phyloP scores from a whole-genome alignment of 192 early-diverging fungal species.

The Gonapodya sp. region DNA sequence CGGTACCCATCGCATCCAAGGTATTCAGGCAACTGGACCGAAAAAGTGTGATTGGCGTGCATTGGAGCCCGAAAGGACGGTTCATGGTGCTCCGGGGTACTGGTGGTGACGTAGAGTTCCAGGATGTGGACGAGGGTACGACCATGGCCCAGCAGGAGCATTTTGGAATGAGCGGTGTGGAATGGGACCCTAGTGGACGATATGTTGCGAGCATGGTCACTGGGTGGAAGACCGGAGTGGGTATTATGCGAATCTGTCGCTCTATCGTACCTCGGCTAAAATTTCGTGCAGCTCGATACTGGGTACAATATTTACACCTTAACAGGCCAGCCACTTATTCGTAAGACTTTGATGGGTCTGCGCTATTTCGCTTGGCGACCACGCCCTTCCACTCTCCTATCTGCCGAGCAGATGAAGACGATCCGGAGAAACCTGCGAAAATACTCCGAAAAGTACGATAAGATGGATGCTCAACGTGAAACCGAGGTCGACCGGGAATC shows the following conservation, averaged over 20 bases:
- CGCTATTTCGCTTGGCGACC: constrained; percentile 96
- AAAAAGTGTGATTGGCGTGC: constrained; percentile 71
- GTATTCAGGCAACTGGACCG: constrained; percentile 73
- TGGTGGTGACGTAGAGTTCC: constrained; percentile 81
- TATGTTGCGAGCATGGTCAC: constrained; percentile 80
- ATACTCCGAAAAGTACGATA: constrained; percentile 80
- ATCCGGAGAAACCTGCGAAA: constrained; percentile 87
- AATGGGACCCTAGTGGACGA: constrained; percentile 98
- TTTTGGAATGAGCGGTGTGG: constrained; percentile 89
- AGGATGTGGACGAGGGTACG: constrained; percentile 64
- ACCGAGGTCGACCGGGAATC: constrained; percentile 64
- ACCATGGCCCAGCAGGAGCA: constrained; percentile 73
- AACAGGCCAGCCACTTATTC: constrained; percentile 68
- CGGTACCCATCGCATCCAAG: constrained; percentile 54
- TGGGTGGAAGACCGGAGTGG: constrained; percentile 67
- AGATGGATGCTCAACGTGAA: constrained; percentile 68
- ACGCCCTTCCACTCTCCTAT: constrained; percentile 71
- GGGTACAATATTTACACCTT: constrained; percentile 90
- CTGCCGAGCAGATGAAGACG: constrained; percentile 68
- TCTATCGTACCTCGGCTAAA: not conserved
- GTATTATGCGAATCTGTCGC: constrained; percentile 9
- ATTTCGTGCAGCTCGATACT: constrained; percentile 55
- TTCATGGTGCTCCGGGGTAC: constrained; percentile 71
- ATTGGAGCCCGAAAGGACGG: constrained; percentile 95
- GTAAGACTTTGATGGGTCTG: constrained; percentile 66